A percentile compares a stretch with the other conserved stretches of the same genome.
These are phyloP conservation scores for Nyssa sinensis DNA, from an alignment of 148 eudicot species.

Conservation along the genomic window DNA sequence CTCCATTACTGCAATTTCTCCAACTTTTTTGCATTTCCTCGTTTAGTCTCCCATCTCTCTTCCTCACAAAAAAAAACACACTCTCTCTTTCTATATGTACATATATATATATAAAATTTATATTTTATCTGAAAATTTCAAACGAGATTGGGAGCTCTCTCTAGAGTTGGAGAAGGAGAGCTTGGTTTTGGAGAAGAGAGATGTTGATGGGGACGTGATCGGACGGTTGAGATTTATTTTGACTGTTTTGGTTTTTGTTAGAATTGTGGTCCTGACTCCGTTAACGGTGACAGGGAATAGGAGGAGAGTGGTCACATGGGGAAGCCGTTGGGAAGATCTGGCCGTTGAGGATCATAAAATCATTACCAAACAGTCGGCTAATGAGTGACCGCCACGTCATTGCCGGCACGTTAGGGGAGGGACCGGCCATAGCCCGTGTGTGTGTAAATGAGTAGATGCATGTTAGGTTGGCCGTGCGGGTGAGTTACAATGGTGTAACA, in stretches of 20 bases:
- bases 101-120: constrained; percentile 6
- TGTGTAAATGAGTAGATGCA: background rate
- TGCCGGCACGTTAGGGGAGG: background rate
- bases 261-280: constrained; percentile 33
- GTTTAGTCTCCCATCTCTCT: constrained; percentile 3
- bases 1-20: background rate
- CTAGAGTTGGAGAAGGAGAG: background rate
- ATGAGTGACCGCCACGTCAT: constrained; percentile 15
- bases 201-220: constrained; percentile 14
- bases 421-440: constrained; percentile 28
- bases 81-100: background rate
- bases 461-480: background rate
- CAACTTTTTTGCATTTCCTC: background rate
- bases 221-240: constrained; percentile 32
- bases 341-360: background rate
- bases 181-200: constrained; percentile 11
- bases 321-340: constrained; percentile 25
- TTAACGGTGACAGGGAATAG: constrained; percentile 25
- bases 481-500: background rate
- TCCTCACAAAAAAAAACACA: too few species aligned
- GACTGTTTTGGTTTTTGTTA: constrained; percentile 14
- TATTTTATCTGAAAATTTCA: background rate
- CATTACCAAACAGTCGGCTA: background rate
- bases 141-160: background rate
- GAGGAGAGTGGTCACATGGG: constrained; percentile 17